A percentile compares a stretch with the other conserved stretches of the same genome.
phyloP scores from a whole-genome alignment of 352 stramenopile species.

The Phytophthora boehmeriae region DNA sequence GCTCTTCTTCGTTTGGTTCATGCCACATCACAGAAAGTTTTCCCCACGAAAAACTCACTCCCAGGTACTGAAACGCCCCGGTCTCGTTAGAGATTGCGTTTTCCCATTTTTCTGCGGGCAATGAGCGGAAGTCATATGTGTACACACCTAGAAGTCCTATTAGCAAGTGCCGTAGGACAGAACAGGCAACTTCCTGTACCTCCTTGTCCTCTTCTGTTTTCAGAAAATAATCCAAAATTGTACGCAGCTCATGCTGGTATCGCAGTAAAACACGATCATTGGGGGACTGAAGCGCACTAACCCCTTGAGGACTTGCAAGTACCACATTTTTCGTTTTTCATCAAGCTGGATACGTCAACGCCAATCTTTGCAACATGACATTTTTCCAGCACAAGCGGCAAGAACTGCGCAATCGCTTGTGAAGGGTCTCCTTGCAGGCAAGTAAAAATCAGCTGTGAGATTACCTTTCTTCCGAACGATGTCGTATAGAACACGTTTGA shows the following conservation, averaged over 20 bases:
- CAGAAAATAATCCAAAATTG: conserved; percentile 52
- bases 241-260: conserved; percentile 44
- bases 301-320: conserved; percentile 60
- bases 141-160: conserved; percentile 56
- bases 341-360: conserved; percentile 40
- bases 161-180: conserved; percentile 54
- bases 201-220: conserved; percentile 57
- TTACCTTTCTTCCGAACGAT: conserved; percentile 61
- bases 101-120: conserved; percentile 51
- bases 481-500: conserved; percentile 68
- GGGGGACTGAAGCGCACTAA: conserved; percentile 47
- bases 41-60: conserved; percentile 55
- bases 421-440: conserved; percentile 51
- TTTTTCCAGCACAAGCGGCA: conserved; percentile 55
- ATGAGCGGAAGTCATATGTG: conserved; percentile 62
- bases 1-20: conserved; percentile 58
- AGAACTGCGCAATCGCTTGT: conserved; percentile 48
- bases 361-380: conserved; percentile 41
- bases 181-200: conserved; percentile 53
- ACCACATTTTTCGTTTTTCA: conserved; percentile 75
- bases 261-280: conserved; percentile 35
- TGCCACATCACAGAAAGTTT: conserved; percentile 62
- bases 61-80: conserved; percentile 70
- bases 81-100: conserved; percentile 42
- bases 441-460: conserved; percentile 57